phyloP scores from a whole-genome alignment of 2,329 filamentous ascomycete species.

The Penicillium sp. region DNA sequence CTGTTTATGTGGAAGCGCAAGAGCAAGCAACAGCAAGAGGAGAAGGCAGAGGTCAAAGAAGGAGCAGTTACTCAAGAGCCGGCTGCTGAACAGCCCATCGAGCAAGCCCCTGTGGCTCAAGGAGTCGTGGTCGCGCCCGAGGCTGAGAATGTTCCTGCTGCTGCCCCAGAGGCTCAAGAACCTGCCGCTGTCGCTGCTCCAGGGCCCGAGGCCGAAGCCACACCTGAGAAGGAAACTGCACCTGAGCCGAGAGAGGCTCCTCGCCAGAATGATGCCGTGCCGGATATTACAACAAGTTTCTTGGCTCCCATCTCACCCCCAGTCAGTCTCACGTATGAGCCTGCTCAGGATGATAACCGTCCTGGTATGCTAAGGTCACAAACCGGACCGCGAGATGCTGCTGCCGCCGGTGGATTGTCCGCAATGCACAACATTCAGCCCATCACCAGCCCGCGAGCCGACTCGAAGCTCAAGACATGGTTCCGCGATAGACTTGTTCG shows the following conservation, averaged over 20 bases:
- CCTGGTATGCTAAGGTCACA: conserved; percentile 3
- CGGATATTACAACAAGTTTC: conserved; percentile 11
- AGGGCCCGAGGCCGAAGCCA: conserved; percentile 1
- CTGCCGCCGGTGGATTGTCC: conserved; percentile 12
- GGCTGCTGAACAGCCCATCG: conserved; percentile 11
- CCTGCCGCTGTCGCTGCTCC: conserved; percentile 9
- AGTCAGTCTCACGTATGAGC: conserved; percentile 15
- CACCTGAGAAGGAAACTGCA: neutral
- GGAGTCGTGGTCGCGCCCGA: conserved; percentile 4
- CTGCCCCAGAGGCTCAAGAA: neutral
- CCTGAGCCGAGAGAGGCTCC: neutral
- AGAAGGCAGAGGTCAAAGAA: conserved; percentile 22
- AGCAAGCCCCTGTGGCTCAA: neutral
- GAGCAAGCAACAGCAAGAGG: conserved; percentile 30
- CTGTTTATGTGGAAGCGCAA: conserved; percentile 38
- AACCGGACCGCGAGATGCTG: conserved; percentile 23
- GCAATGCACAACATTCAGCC: conserved; percentile 25
- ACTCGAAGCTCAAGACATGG: conserved; percentile 45
- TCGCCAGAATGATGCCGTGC: neutral
- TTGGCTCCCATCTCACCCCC: conserved; percentile 13
- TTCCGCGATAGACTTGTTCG: conserved; percentile 40
- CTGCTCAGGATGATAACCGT: conserved; percentile 9
- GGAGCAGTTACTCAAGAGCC: conserved; percentile 5
- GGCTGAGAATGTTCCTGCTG: neutral
- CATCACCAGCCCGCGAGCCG: conserved; percentile 35